These are phyloP conservation scores for Gnomoniopsis smithogilvyi DNA, from an alignment of 2,329 filamentous ascomycete genomes.

Conservation along the genomic window DNA sequence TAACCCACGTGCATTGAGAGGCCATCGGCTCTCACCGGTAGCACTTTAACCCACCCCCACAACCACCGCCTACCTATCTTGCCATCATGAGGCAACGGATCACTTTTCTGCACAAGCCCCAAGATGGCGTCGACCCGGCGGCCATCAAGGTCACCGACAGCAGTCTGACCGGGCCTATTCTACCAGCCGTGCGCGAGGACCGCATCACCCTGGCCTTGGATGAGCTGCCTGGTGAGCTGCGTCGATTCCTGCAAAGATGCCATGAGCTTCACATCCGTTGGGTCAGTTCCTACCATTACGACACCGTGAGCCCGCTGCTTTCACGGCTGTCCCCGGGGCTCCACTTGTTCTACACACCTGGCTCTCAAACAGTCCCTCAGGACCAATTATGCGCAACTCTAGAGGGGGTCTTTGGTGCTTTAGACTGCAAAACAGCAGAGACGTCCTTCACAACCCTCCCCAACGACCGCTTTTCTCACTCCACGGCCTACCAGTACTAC, in stretches of 20 bases:
- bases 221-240: conserved; percentile 70
- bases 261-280: conserved; percentile 78
- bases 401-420: conserved; percentile 28
- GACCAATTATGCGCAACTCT: conserved; percentile 29
- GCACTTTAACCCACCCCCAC: not conserved
- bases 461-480: conserved; percentile 54
- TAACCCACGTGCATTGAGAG: not conserved
- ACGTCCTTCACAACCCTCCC: conserved; percentile 62
- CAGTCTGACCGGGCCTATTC: conserved; percentile 51
- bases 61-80: not conserved
- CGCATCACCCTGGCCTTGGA: conserved; percentile 69
- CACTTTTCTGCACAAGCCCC: conserved; percentile 71
- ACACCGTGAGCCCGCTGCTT: conserved; percentile 64
- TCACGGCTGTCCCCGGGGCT: conserved; percentile 77
- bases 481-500: conserved; percentile 68
- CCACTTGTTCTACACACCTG: conserved; percentile 73
- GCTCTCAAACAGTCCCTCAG: conserved; percentile 28
- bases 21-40: not conserved
- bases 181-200: conserved; percentile 74
- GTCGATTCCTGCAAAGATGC: conserved; percentile 57
- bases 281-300: conserved; percentile 58
- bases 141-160: conserved; percentile 55
- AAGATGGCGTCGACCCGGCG: conserved; percentile 61
- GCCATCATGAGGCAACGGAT: conserved; percentile 69
- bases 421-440: conserved; percentile 36